Percentiles rank a stretch among this genome's conserved stretches.
phyloP scores from a whole-genome alignment of 768 basidiomycete species.

The Hericium rajendrae region DNA sequence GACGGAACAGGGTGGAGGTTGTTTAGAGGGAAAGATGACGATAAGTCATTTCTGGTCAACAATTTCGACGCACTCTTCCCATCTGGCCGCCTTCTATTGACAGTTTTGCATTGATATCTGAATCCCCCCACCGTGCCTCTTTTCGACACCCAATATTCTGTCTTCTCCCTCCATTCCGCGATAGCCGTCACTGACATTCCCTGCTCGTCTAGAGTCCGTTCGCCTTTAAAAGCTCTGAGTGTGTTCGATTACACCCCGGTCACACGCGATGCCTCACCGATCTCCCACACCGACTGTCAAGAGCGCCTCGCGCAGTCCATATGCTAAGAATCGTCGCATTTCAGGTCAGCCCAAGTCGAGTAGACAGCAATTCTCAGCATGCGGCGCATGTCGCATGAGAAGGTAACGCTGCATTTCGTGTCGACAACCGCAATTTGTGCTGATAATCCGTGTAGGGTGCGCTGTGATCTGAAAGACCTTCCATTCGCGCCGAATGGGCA shows the following conservation, averaged over 20 bases:
- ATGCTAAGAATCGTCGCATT: conserved; percentile 14
- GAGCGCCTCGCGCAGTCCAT: conserved; percentile 15
- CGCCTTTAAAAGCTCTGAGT: too few species aligned
- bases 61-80: background rate
- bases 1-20: too few species aligned
- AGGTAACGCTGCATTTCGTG: conserved; percentile 34
- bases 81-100: too few species aligned
- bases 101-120: too few species aligned
- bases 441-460: conserved; percentile 45
- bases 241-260: conserved; percentile 4
- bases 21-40: background rate
- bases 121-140: background rate
- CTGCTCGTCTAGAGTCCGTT: background rate
- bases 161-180: background rate
- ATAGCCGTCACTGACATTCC: conserved; percentile 8
- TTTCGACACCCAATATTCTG: background rate
- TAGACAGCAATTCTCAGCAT: conserved; percentile 84
- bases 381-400: conserved; percentile 86
- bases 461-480: conserved; percentile 87
- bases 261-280: conserved; percentile 13
- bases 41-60: background rate
- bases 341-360: conserved; percentile 57
- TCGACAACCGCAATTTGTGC: conserved; percentile 3
- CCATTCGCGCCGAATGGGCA: conserved; percentile 36
- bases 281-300: conserved; percentile 19